Conservation (phyloP, 2,329 filamentous ascomycete species). For the Zasmidium cellare region DNA sequence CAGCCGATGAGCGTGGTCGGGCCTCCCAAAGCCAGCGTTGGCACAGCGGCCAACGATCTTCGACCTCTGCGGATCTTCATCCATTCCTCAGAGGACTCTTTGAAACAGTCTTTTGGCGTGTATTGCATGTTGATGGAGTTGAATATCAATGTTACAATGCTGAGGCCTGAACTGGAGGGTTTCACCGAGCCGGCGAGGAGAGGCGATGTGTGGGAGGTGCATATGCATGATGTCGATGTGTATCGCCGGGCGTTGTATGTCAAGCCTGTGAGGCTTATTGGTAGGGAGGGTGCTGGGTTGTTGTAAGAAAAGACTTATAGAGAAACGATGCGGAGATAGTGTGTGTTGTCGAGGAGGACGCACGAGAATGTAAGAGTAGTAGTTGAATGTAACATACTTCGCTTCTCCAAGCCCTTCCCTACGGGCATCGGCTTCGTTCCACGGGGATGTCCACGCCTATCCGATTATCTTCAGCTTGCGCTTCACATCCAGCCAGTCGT, state of each 20-base stretch:
- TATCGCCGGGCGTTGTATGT: slow-evolving; percentile 35
- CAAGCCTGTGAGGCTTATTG: slow-evolving; percentile 41
- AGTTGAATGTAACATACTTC: not conserved
- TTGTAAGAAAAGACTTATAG: not conserved
- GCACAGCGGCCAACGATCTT: not conserved
- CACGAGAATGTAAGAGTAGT: not conserved
- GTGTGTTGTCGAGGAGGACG: too few relatives aligned
- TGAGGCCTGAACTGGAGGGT: slow-evolving; percentile 12
- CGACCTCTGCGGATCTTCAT: not conserved
- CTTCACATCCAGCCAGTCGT: too few relatives aligned
- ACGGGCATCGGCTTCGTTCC: too few relatives aligned
- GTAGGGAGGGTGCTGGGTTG: slow-evolving; percentile 18
- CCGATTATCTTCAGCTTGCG: too few relatives aligned
- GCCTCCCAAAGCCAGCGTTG: not conserved
- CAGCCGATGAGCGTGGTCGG: not conserved
- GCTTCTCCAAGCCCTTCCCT: not conserved
- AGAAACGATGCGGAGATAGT: not conserved
- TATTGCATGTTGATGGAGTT: slow-evolving; percentile 21
- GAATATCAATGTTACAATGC: slow-evolving; percentile 21
- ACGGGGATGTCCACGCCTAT: too few relatives aligned
- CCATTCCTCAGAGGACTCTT: not conserved
- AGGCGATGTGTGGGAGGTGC: slow-evolving; percentile 51
- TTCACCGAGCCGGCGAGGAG: slow-evolving; percentile 23
- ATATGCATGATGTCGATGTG: slow-evolving; percentile 38
- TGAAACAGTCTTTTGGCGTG: not conserved